Evolutionary conservation across 2,329 filamentous ascomycete genomes (phyloP).

Genomic region (Alternaria tenuissima): DNA sequence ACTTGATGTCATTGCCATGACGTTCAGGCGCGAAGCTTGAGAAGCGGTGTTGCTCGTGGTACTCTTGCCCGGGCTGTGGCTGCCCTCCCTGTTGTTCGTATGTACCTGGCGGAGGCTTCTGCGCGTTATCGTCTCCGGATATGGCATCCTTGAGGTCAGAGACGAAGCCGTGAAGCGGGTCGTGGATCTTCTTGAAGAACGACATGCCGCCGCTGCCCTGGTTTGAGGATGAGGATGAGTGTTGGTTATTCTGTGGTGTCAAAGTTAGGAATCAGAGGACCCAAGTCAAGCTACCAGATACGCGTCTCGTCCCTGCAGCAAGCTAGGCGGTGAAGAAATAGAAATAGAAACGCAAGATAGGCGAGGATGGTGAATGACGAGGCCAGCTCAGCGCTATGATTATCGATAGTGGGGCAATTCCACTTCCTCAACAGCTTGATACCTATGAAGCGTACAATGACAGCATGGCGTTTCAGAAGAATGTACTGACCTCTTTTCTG

Average conservation of each 20-base stretch:
- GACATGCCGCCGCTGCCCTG: conserved; percentile 48
- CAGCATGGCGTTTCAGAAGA: conserved; percentile 25
- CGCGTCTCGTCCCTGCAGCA: conserved; percentile 3
- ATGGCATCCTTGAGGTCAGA: conserved; percentile 61
- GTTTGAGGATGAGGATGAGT: conserved; percentile 36
- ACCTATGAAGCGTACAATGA: conserved; percentile 24
- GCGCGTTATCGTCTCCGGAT: conserved; percentile 56
- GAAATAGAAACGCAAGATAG: conserved; percentile 2
- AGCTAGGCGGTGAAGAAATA: conserved; percentile 10
- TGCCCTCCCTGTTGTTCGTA: conserved; percentile 30
- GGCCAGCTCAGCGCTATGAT: conserved; percentile 22
- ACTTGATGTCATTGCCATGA: conserved; percentile 77
- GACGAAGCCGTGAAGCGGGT: conserved; percentile 60
- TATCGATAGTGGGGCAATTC: conserved; percentile 19
- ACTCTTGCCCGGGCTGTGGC: conserved; percentile 46
- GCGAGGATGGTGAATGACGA: conserved; percentile 13
- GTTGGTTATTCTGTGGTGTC: conserved; percentile 29
- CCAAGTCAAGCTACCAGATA: conserved; percentile 1
- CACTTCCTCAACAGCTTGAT: conserved; percentile 19
- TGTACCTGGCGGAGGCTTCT: conserved; percentile 51
- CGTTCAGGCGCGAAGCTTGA: conserved; percentile 76
- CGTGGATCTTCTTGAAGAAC: conserved; percentile 64
- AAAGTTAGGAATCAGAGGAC: conserved; percentile 1
- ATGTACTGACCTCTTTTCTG: conserved; percentile 42
- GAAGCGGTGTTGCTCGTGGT: conserved; percentile 60